These are phyloP conservation scores for Colletotrichum australisinense DNA, from an alignment of 2,329 filamentous ascomycete genomes.

Conservation along the genomic window DNA sequence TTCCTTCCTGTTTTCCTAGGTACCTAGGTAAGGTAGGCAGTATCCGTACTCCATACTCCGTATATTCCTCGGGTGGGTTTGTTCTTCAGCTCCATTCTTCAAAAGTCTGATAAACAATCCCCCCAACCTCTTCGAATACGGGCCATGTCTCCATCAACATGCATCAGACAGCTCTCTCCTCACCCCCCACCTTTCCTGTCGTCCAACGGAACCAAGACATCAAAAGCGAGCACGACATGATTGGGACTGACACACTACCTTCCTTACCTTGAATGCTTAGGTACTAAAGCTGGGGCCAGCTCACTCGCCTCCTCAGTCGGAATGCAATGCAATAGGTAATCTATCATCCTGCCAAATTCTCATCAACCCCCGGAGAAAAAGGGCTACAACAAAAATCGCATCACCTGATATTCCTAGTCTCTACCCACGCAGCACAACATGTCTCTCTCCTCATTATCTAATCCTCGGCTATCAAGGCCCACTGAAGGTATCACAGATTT, in stretches of 20 bases:
- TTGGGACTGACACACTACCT: too few species aligned
- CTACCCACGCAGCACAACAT: background rate
- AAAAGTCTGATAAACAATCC: background rate
- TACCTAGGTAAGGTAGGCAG: too few species aligned
- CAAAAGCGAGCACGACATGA: constrained; percentile 9
- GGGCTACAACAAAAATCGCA: background rate
- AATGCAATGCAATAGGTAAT: constrained; percentile 18
- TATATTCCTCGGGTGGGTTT: too few species aligned
- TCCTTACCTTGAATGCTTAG: too few species aligned
- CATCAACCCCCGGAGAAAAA: too few species aligned
- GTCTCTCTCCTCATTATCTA: background rate
- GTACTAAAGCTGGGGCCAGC: background rate
- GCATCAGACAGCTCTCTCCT: background rate
- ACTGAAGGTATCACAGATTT: background rate
- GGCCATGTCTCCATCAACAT: constrained; percentile 1
- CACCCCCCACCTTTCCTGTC: background rate
- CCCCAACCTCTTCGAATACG: background rate
- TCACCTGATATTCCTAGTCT: constrained; percentile 1
- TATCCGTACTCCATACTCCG: too few species aligned
- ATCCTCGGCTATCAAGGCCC: background rate
- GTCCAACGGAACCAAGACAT: background rate
- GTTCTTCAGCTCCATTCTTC: constrained; percentile 3
- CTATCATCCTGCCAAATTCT: background rate
- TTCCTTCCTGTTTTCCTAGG: background rate
- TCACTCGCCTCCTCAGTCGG: background rate